These are phyloP conservation scores for Fraxinus xanthoxyloides DNA, from an alignment of 305 asterid genomes.

Conservation along the genomic window DNA sequence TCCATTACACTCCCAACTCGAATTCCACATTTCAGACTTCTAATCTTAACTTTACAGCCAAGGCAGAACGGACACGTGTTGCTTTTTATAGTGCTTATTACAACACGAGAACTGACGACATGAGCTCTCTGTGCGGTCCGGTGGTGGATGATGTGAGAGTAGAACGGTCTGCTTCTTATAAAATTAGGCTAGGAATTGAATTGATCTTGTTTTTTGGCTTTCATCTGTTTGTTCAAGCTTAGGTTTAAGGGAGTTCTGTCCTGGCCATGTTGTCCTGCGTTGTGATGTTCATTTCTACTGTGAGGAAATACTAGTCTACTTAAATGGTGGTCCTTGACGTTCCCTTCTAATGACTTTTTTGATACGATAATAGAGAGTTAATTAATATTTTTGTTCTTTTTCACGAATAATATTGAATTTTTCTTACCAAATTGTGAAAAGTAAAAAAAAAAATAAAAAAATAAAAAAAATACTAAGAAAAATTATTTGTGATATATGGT, in stretches of 20 bases:
- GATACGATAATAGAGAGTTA: not conserved
- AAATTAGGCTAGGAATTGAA: conserved; percentile 31
- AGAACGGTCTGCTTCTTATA: conserved; percentile 48
- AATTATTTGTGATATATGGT: not conserved
- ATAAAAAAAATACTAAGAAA: not conserved
- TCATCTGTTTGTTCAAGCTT: conserved; percentile 30
- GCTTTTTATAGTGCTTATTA: conserved; percentile 91
- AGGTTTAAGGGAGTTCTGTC: not conserved
- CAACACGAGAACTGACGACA: conserved; percentile 88
- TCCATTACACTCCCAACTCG: conserved; percentile 73
- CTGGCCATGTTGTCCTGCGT: not conserved
- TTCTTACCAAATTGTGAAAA: not conserved
- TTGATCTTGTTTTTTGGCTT: conserved; percentile 26
- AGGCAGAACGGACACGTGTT: conserved; percentile 75
- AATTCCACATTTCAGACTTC: conserved; percentile 74
- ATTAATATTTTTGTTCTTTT: not conserved
- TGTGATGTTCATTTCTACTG: not conserved
- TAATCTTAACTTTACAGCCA: conserved; percentile 71
- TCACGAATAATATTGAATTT: not conserved
- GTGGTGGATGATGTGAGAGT: conserved; percentile 92
- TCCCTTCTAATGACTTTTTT: not conserved
- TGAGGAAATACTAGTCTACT: not conserved
- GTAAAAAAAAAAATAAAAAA: not conserved
- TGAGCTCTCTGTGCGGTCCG: conserved; percentile 95
- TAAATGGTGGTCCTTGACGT: not conserved